These are phyloP conservation scores for Daldinia concentrica DNA, from an alignment of 495 filamentous ascomycete genomes.

Conservation along the genomic window DNA sequence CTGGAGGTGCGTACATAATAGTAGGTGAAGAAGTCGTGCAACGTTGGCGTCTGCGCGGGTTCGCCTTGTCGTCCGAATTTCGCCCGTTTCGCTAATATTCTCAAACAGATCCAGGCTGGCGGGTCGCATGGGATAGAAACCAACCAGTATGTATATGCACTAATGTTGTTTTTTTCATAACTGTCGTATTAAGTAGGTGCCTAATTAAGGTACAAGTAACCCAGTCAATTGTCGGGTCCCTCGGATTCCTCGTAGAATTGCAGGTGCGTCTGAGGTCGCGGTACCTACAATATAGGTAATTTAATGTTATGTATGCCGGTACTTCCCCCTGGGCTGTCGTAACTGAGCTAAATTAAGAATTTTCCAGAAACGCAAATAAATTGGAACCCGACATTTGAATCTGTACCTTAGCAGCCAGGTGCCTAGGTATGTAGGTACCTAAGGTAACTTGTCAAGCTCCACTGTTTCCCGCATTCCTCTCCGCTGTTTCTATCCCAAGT, in stretches of 20 bases:
- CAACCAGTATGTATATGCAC: no score
- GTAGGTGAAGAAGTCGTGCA: conserved; percentile 10
- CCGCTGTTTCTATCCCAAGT: not conserved
- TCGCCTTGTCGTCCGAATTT: conserved; percentile 7
- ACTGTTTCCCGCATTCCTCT: conserved; percentile 10
- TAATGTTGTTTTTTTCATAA: no score
- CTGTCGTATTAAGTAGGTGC: not conserved
- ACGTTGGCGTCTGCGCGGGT: conserved; percentile 5
- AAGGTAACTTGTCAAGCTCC: not conserved
- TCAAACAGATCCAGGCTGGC: conserved; percentile 18
- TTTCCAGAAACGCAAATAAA: not conserved
- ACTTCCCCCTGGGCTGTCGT: conserved; percentile 1
- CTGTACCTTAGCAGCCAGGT: no score
- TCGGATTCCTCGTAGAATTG: not conserved
- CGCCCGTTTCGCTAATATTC: not conserved
- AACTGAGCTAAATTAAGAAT: conserved; percentile 10
- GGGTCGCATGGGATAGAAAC: conserved; percentile 23
- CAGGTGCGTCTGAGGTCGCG: not conserved
- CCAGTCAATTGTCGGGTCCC: not conserved
- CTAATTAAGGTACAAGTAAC: not conserved
- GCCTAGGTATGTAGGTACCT: no score
- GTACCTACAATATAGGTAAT: not conserved
- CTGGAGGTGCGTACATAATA: not conserved
- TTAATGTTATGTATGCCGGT: not conserved
- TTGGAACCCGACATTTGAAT: not conserved